Evolutionary conservation across 129 eudicot species (phyloP), one percentile per base, ranked within the genome.

Genomic region (Lonicera japonica): DNA sequence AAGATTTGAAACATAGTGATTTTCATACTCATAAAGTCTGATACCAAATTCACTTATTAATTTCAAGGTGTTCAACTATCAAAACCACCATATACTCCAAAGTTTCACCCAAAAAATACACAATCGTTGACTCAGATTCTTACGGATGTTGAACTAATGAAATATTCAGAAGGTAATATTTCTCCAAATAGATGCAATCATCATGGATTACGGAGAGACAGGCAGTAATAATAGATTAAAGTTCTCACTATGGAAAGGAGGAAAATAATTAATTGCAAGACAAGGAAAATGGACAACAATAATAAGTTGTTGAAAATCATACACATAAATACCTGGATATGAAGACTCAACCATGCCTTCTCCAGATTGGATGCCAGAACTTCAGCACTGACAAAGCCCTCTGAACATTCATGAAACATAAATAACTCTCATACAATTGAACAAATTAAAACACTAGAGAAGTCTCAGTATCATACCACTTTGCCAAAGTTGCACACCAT

Each of bases 311-410:
- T 3, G 23, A 64, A 56, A 23, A 60, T 52, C 11, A 41, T 61
- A 58, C 56, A 48, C 43, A 59, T 45, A 14, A 56, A 17, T 56
- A 90, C 97, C 95, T 90, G 92, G 65, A 90, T 73, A 76, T 90
- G 97, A 79, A 90, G 92, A 90, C 86, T 86, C 69, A 90, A 62
- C 97, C 97, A 90, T 67, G 83, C 84, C 66, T 90, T 90, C 81
- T 90, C 85, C 63, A 90, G 73, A 59, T 68, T 80, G 67, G 95
- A 83, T 24, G 77, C 79, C 70, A 90, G 57, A 75, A 70, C 61
- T 60, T 86, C 95, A 79, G 85, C 92, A 81, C 67, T 69, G 16
- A 86, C 77, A 79, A 71, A 83, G 38, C 95, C 95, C 77, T 75
- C 97, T 90, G 82, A 10, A 48, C 54, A 66, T 59, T 24, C 21